A percentile compares a stretch with the other conserved stretches of the same genome.
phyloP scores from a whole-genome alignment of 495 filamentous ascomycete species.

The Usnea hakonensis region DNA sequence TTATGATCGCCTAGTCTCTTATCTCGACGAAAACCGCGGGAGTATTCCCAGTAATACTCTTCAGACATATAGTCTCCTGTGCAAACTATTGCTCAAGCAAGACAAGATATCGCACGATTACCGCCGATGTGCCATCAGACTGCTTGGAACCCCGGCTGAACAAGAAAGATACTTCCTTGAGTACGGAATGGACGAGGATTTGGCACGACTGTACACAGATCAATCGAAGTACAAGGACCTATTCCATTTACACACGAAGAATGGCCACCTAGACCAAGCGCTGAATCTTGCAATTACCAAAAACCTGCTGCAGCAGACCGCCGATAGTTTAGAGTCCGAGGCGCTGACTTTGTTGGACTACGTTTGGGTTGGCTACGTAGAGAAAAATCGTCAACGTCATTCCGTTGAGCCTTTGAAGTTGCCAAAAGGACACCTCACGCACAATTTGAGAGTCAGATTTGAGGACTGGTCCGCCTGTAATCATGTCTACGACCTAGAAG shows the following conservation, averaged over 20 bases:
- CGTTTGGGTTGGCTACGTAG: neutral
- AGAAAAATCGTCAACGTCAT: neutral
- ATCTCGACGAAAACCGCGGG: constrained; percentile 19
- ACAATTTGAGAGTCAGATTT: neutral
- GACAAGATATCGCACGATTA: constrained; percentile 19
- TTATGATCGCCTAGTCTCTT: constrained; percentile 25
- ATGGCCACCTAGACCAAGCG: constrained; percentile 21
- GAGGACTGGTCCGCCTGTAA: neutral
- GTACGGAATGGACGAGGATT: constrained; percentile 28
- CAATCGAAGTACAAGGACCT: constrained; percentile 8
- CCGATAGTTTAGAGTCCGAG: neutral
- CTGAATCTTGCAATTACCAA: constrained; percentile 14
- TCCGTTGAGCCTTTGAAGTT: neutral
- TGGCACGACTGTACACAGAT: constrained; percentile 11
- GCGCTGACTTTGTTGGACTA: constrained; percentile 5
- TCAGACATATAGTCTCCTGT: constrained; percentile 12
- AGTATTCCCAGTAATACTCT: constrained; percentile 8
- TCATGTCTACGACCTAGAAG: neutral
- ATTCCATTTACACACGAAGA: neutral
- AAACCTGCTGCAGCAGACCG: constrained; percentile 4
- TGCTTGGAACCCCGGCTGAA: constrained; percentile 23
- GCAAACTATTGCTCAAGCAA: constrained; percentile 30
- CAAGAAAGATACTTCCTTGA: constrained; percentile 27
- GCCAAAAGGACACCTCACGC: neutral
- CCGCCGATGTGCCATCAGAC: constrained; percentile 21